These are phyloP conservation scores for Blastobotrys terrestris DNA, from an alignment of 805 yeast species.

Conservation along the genomic window DNA sequence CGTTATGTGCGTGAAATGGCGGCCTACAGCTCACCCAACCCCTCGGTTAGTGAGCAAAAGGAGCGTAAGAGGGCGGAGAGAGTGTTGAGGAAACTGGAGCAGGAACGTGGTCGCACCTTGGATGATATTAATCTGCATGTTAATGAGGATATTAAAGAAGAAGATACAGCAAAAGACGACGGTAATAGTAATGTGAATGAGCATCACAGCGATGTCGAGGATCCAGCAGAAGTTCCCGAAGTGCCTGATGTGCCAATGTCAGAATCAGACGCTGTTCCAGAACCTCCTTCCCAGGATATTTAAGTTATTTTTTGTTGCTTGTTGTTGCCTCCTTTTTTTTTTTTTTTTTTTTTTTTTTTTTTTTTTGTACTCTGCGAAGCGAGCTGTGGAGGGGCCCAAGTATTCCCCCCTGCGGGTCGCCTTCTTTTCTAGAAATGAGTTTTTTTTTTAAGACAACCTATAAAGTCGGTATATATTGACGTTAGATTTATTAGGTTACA, in stretches of 20 bases:
- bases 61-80: conserved; percentile 1
- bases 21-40: conserved; percentile 33
- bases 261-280: not conserved
- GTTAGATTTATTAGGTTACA: not conserved
- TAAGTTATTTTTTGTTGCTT: not conserved
- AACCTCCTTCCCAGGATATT: not conserved
- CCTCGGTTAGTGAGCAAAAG: not conserved
- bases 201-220: not conserved
- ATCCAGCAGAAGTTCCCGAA: not conserved
- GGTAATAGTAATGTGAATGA: not conserved
- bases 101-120: not conserved
- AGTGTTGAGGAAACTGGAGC: conserved; percentile 2
- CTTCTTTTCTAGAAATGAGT: not conserved
- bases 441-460: too few species aligned
- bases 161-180: conserved; percentile 6
- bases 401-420: too few species aligned
- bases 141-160: conserved; percentile 7
- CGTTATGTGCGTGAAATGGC: conserved; percentile 72
- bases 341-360: not conserved
- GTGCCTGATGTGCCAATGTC: not conserved
- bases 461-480: too few species aligned
- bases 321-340: not conserved
- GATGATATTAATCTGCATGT: conserved; percentile 6
- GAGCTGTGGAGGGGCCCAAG: too few species aligned
- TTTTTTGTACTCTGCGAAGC: not conserved